Conservation (phyloP, 805 yeast species). For the Wickerhamomyces bovis region DNA sequence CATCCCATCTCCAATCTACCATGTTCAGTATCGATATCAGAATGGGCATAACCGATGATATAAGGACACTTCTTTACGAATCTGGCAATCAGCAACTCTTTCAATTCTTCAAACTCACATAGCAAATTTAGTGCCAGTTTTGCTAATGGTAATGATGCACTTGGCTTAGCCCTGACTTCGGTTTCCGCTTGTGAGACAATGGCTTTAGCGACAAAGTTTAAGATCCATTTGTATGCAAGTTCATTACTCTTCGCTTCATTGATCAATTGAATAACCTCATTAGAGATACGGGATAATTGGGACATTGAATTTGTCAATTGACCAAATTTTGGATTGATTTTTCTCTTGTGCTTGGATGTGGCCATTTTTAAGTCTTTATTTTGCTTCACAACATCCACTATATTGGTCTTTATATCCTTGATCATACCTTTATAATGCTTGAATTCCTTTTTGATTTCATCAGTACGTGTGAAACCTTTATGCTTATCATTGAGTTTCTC, state of each 20-base stretch:
- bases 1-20: constrained; percentile 88
- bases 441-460: constrained; percentile 37
- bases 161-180: constrained; percentile 76
- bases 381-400: constrained; percentile 50
- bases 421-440: constrained; percentile 46
- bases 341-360: constrained; percentile 59
- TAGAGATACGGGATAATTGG: constrained; percentile 50
- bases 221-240: constrained; percentile 61
- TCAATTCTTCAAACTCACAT: constrained; percentile 37
- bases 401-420: constrained; percentile 48
- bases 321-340: constrained; percentile 85
- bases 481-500: constrained; percentile 20
- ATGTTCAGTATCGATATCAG: constrained; percentile 70
- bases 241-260: constrained; percentile 40
- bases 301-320: constrained; percentile 70
- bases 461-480: constrained; percentile 30
- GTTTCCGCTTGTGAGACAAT: constrained; percentile 88
- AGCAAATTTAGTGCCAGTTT: constrained; percentile 53
- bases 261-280: constrained; percentile 47
- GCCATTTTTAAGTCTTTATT: constrained; percentile 47
- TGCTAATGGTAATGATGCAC: constrained; percentile 76
- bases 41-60: constrained; percentile 68
- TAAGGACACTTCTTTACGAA: constrained; percentile 88
- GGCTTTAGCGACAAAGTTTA: constrained; percentile 81
- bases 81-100: constrained; percentile 53